phyloP scores from a whole-genome alignment of 148 eudicot genomes.

The Hydrangea macrophylla region DNA sequence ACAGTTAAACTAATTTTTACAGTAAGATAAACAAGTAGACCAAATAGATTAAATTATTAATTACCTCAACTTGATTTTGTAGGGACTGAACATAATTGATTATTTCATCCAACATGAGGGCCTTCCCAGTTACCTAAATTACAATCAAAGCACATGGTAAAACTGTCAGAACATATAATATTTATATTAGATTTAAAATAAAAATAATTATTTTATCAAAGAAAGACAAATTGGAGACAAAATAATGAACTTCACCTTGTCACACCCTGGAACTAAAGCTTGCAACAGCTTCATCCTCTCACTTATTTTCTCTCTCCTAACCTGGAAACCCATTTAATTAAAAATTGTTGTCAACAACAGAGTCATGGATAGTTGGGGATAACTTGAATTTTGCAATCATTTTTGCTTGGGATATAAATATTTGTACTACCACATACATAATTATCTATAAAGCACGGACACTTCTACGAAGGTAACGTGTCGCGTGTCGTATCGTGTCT shows the following conservation, averaged over 20 bases:
- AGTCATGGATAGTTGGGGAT: not conserved
- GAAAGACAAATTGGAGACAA: slow-evolving; percentile 7
- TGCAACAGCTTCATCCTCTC: slow-evolving; percentile 78
- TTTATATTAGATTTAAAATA: too few species aligned
- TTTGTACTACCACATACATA: too few species aligned
- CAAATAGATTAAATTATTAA: not conserved
- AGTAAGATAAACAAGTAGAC: not conserved
- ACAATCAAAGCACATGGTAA: slow-evolving; percentile 28
- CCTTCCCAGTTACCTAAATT: slow-evolving; percentile 80
- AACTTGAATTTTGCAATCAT: too few species aligned
- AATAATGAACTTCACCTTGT: slow-evolving; percentile 57
- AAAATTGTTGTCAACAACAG: not conserved
- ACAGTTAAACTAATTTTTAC: not conserved
- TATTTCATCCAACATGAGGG: slow-evolving; percentile 90
- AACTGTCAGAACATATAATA: slow-evolving; percentile 11
- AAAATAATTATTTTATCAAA: not conserved
- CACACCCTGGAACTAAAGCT: slow-evolving; percentile 93
- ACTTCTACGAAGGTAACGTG: not conserved
- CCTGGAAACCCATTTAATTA: slow-evolving; percentile 33
- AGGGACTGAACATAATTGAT: slow-evolving; percentile 79
- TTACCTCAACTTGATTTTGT: slow-evolving; percentile 83
- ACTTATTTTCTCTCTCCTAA: slow-evolving; percentile 84
- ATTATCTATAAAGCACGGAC: too few species aligned
- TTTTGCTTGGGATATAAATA: too few species aligned
- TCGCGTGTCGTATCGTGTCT: too few species aligned